These are phyloP conservation scores for Diutina neorugosa DNA, from an alignment of 1,139 yeast species.

Conservation along the genomic window DNA sequence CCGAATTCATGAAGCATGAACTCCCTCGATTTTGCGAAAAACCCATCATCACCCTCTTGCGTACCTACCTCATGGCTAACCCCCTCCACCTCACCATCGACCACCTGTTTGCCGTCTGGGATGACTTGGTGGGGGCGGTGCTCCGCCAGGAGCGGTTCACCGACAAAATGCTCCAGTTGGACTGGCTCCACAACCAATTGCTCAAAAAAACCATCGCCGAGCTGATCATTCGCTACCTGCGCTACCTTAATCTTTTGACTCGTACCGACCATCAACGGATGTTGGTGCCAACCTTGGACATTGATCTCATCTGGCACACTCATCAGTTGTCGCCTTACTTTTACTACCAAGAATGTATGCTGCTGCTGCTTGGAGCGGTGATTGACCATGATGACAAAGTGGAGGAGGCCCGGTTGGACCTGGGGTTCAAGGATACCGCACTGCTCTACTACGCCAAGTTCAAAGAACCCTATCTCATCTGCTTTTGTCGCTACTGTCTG, in stretches of 20 bases:
- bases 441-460: constrained; percentile 11
- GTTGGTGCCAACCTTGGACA: constrained; percentile 26
- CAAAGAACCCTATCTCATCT: constrained; percentile 15
- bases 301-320: constrained; percentile 30
- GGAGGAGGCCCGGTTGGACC: constrained; percentile 13
- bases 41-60: constrained; percentile 5
- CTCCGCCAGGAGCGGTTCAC: constrained; percentile 21
- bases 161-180: constrained; percentile 17
- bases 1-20: constrained; percentile 3
- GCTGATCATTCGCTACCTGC: constrained; percentile 14
- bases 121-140: constrained; percentile 22
- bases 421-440: constrained; percentile 14
- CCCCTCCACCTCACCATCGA: constrained; percentile 13
- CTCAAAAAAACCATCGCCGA: constrained; percentile 13
- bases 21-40: constrained; percentile 2
- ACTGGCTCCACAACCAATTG: constrained; percentile 18
- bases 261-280: constrained; percentile 7
- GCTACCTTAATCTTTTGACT: constrained; percentile 15
- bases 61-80: constrained; percentile 12
- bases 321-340: constrained; percentile 18
- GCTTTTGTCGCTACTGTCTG: constrained; percentile 18
- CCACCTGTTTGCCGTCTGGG: constrained; percentile 12
- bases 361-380: constrained; percentile 8
- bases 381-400: constrained; percentile 21
- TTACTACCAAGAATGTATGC: constrained; percentile 14